A percentile compares a stretch with the other conserved stretches of the same genome.
These are phyloP conservation scores for Micractinium conductrix DNA, from an alignment of 139 green algal species.

Conservation along the genomic window DNA sequence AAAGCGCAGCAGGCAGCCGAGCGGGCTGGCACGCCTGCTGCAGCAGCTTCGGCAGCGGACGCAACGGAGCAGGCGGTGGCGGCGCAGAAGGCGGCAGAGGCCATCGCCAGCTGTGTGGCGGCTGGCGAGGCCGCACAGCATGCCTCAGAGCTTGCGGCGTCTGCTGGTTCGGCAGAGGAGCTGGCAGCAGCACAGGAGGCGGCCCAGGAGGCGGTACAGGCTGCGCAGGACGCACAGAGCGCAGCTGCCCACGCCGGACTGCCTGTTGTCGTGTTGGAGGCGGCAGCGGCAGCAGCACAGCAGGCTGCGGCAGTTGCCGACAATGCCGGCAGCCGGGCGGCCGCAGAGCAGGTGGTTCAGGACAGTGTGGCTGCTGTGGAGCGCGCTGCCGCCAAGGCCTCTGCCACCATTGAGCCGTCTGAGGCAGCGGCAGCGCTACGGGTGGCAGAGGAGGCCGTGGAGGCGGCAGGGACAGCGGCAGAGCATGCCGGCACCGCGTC, in stretches of 20 bases:
- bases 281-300: not conserved
- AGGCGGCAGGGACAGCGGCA: not conserved
- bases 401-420: not conserved
- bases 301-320: not conserved
- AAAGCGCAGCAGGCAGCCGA: conserved; percentile 9
- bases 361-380: not conserved
- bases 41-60: not conserved
- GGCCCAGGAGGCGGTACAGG: not conserved
- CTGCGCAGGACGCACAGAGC: not conserved
- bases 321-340: not conserved
- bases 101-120: not conserved
- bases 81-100: conserved; percentile 4
- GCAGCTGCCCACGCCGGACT: not conserved
- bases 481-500: conserved; percentile 8
- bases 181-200: not conserved
- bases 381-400: not conserved
- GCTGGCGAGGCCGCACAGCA: not conserved
- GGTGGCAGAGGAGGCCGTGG: not conserved
- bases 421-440: not conserved
- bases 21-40: not conserved
- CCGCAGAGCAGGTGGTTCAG: not conserved
- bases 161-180: not conserved
- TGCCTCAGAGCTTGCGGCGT: not conserved
- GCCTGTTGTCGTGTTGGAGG: not conserved
- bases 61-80: not conserved